These are phyloP conservation scores for Chytriomyces confervae DNA, from an alignment of 192 early-diverging fungal genomes.

Conservation along the genomic window DNA sequence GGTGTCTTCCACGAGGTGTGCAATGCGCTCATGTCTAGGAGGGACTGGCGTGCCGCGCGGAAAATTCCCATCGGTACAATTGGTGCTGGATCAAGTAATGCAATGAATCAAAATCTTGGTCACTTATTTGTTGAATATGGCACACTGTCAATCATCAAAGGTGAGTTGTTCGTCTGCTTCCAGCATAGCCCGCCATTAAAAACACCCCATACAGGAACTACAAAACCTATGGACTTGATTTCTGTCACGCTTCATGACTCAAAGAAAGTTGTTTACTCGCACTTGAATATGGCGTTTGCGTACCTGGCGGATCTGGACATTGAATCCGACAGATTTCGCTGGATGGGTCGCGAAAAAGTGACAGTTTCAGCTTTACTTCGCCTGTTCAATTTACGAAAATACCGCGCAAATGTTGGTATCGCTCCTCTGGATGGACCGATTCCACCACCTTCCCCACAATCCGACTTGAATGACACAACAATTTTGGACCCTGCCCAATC, in stretches of 20 bases:
- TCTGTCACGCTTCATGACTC: slow-evolving; percentile 46
- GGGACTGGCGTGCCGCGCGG: slow-evolving; percentile 64
- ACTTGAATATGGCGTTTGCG: slow-evolving; percentile 52
- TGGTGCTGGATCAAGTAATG: slow-evolving; percentile 54
- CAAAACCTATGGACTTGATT: slow-evolving; percentile 50
- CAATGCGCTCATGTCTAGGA: slow-evolving; percentile 76
- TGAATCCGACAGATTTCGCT: slow-evolving; percentile 55
- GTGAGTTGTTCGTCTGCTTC: slow-evolving; percentile 1
- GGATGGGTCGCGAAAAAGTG: slow-evolving; percentile 45
- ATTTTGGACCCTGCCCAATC: slow-evolving; percentile 1
- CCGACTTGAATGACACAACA: slow-evolving; percentile 8
- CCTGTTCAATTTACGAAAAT: slow-evolving; percentile 62
- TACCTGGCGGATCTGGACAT: slow-evolving; percentile 59
- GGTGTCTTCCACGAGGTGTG: slow-evolving; percentile 82
- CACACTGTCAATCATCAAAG: slow-evolving; percentile 50
- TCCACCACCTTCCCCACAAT: not conserved
- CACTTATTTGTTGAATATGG: slow-evolving; percentile 41
- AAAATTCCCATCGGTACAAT: slow-evolving; percentile 69
- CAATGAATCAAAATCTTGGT: slow-evolving; percentile 52
- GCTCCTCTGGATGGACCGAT: slow-evolving; percentile 47
- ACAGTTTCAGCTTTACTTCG: slow-evolving; percentile 57
- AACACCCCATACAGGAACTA: slow-evolving; percentile 14
- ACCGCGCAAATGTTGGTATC: slow-evolving; percentile 64
- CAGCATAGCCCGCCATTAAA: not conserved
- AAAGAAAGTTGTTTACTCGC: slow-evolving; percentile 45